Evolutionary conservation across 768 basidiomycete species (phyloP).

Genomic region (Leccinum ochraceum): DNA sequence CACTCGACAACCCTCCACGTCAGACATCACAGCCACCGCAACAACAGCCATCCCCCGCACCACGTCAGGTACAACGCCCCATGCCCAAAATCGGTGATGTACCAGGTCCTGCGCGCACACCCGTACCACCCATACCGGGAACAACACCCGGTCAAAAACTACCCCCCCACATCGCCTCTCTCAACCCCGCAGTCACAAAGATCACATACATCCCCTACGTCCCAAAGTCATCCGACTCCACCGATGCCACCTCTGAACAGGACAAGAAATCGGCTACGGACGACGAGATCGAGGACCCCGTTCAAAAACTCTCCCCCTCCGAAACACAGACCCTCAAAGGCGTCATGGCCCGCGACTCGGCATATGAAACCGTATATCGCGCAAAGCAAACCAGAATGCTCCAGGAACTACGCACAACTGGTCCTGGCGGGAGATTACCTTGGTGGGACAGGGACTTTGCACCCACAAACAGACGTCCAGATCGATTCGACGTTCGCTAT

Average conservation of each 20-base stretch:
- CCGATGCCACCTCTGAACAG: constrained; percentile 21
- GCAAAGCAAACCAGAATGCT: constrained; percentile 53
- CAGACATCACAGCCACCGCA: constrained; percentile 30
- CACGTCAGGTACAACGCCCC: constrained; percentile 16
- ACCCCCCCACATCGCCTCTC: constrained; percentile 34
- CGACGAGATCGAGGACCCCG: constrained; percentile 26
- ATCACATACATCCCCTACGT: constrained; percentile 31
- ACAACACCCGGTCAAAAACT: constrained; percentile 32
- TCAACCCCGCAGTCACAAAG: constrained; percentile 34
- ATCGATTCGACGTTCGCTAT: constrained; percentile 56
- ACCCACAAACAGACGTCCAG: constrained; percentile 30
- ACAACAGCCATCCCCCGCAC: constrained; percentile 30
- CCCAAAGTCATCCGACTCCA: constrained; percentile 19
- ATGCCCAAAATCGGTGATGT: constrained; percentile 25
- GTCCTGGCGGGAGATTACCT: constrained; percentile 43
- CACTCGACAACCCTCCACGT: constrained; percentile 21
- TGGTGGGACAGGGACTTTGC: constrained; percentile 68
- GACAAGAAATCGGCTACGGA: constrained; percentile 25
- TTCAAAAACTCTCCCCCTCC: constrained; percentile 28
- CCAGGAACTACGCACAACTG: constrained; percentile 47
- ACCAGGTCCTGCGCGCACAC: not conserved
- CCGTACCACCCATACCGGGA: constrained; percentile 27
- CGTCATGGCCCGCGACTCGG: constrained; percentile 40
- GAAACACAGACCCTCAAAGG: constrained; percentile 37
- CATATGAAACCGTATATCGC: constrained; percentile 50